Evolutionary conservation across 164 flowering plant genomes (phyloP).

Genomic region (Macadamia tetraphylla): DNA sequence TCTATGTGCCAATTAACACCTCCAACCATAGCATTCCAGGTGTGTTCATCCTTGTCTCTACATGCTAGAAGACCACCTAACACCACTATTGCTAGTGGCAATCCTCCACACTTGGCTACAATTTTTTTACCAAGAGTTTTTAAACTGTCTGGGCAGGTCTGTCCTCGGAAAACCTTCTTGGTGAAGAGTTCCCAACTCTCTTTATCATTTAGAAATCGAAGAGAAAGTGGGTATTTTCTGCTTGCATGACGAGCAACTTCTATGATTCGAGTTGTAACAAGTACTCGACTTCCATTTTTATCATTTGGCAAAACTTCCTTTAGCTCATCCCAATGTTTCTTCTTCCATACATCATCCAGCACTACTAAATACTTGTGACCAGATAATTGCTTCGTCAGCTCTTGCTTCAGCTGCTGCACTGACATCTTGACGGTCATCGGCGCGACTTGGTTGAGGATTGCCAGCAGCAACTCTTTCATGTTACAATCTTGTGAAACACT

Average conservation of each 20-base stretch:
- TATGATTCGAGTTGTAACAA: conserved; percentile 30
- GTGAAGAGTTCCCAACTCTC: conserved; percentile 40
- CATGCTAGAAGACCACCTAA: conserved; percentile 34
- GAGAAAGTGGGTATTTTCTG: conserved; percentile 24
- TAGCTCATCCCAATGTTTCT: conserved; percentile 22
- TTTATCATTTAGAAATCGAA: conserved; percentile 17
- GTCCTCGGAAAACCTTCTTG: conserved; percentile 27
- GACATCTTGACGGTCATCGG: conserved; percentile 14
- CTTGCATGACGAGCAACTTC: conserved; percentile 31
- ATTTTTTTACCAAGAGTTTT: conserved; percentile 6
- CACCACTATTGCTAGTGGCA: conserved; percentile 44
- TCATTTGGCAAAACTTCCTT: conserved; percentile 17
- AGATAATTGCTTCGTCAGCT: conserved; percentile 19
- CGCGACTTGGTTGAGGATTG: conserved; percentile 9
- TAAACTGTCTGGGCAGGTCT: conserved; percentile 24
- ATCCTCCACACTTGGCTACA: conserved; percentile 31
- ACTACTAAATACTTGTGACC: conserved; percentile 35
- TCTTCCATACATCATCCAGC: conserved; percentile 44
- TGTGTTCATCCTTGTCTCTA: conserved; percentile 17
- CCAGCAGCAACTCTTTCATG: conserved; percentile 13
- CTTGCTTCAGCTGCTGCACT: conserved; percentile 15
- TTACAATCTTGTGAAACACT: conserved; percentile 22
- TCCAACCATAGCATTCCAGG: conserved; percentile 32
- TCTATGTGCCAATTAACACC: conserved; percentile 28
- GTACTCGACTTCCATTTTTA: conserved; percentile 22